phyloP scores from a whole-genome alignment of 208 protist genomes.

The Leishmania martiniquensis region DNA sequence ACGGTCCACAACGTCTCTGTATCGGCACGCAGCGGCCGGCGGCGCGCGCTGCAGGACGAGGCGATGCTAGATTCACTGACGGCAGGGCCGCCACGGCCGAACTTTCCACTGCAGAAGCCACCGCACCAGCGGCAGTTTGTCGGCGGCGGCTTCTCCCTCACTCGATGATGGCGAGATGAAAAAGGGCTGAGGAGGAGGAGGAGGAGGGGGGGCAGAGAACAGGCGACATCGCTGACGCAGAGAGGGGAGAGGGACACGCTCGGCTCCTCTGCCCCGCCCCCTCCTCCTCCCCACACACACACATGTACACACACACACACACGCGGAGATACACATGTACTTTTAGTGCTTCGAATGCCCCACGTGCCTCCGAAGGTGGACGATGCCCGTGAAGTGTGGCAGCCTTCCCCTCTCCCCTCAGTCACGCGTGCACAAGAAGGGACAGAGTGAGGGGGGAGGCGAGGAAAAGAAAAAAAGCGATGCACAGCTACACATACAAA shows the following conservation, averaged over 20 bases:
- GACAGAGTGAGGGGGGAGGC: too few relatives aligned
- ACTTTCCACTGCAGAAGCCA: constrained; percentile 67
- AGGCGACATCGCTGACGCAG: too few relatives aligned
- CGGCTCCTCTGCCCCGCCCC: too few relatives aligned
- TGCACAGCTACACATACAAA: neutral
- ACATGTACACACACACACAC: too few relatives aligned
- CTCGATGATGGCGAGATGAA: neutral
- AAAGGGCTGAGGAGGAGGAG: neutral
- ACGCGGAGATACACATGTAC: too few relatives aligned
- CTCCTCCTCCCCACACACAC: too few relatives aligned
- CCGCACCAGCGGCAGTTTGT: constrained; percentile 67
- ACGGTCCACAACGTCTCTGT: neutral
- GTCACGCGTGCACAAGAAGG: too few relatives aligned
- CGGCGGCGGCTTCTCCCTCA: constrained; percentile 82
- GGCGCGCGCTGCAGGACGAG: constrained; percentile 5
- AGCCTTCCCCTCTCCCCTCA: neutral
- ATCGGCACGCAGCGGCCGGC: neutral
- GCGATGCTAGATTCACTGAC: constrained; percentile 41
- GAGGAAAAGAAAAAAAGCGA: too few relatives aligned
- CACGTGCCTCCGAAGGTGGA: neutral
- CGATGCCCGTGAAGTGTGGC: neutral
- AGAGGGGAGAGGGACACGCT: too few relatives aligned
- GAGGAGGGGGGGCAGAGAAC: neutral
- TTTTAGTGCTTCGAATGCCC: neutral
- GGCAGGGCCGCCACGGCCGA: constrained; percentile 55